Evolutionary conservation across 257 asterid species (phyloP).

Genomic region (Forsythia suspensa): DNA sequence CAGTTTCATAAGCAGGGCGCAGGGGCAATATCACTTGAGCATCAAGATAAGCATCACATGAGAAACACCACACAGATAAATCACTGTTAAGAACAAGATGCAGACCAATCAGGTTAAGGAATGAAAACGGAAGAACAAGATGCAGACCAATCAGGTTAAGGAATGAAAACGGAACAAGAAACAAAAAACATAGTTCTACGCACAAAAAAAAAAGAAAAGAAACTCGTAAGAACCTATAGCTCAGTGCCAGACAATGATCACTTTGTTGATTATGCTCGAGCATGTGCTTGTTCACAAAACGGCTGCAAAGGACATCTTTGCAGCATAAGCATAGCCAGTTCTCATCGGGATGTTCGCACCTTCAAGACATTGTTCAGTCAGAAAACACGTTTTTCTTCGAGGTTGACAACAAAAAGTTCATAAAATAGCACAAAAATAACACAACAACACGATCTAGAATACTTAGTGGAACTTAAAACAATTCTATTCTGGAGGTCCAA

Average conservation of each 20-base stretch:
- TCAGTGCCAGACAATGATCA: slow-evolving; percentile 63
- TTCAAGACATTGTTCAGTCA: slow-evolving; percentile 19
- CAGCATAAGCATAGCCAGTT: slow-evolving; percentile 89
- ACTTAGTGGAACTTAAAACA: background rate
- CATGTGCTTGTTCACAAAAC: slow-evolving; percentile 95
- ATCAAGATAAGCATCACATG: slow-evolving; percentile 82
- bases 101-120: background rate
- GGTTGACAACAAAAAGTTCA: background rate
- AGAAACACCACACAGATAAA: slow-evolving; percentile 93
- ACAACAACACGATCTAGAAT: background rate
- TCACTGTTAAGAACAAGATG: slow-evolving; percentile 49
- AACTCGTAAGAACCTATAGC: slow-evolving; percentile 55
- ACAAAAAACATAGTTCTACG: background rate
- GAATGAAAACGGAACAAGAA: background rate
- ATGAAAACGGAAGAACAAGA: background rate
- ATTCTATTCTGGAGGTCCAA: background rate
- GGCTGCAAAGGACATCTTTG: slow-evolving; percentile 84
- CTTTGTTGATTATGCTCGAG: slow-evolving; percentile 62
- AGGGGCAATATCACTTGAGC: slow-evolving; percentile 63
- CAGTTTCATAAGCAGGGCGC: slow-evolving; percentile 69
- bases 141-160: background rate
- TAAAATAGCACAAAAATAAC: background rate
- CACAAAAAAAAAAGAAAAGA: background rate
- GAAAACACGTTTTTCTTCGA: background rate
- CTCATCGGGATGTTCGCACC: slow-evolving; percentile 78